Base-by-base conservation (phyloP, 2,329 filamentous ascomycete genomes). In the Fusarium torulosum region DNA sequence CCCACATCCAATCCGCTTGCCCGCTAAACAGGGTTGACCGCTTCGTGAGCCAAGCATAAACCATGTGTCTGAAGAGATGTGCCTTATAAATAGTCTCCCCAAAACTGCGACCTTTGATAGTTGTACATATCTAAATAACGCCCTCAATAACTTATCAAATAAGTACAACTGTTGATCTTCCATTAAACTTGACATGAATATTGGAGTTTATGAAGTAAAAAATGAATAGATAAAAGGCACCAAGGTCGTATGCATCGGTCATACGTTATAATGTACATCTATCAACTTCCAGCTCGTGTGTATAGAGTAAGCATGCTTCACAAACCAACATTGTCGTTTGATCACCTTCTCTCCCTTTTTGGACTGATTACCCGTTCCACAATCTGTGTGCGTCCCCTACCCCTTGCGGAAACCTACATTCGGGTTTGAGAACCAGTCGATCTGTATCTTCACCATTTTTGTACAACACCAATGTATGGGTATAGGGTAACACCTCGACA, bases 321-420 rank as follows among this genome's bases (percentile, higher is more conserved):
- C 19, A n/a, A 14, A 31, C 40, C 20, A n/a, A n/a, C 14, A 45
- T 14, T 20, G 14, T n/a, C 15, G 7, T 38, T 44, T 25, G n/a
- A 25, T 20, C 25, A 21, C 29, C 23, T 35, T 29, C 6, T 20
- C 40, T 31, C 27, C 27, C 21, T 38, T 15, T 10, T 27, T 11
- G 11, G 27, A 29, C 19, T 33, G 21, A 23, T 7, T 29, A 4
- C 17, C 33, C 15, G 55, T 66, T 59, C 37, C 60, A 49, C 50
- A 41, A 56, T 52, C 31, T 65, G 27, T 52, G 60, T 65, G 46
- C 35, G 52, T 25, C 60, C 50, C 11, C 15, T 31, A 23, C 35
- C 59, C 53, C 49, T 54, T 44, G 17, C 47, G 33, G 37, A 11
- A 23, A 52, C 31, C n/a, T 63, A 11, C 46, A 21, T 58, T 58